Evolutionary conservation across 2,329 filamentous ascomycete species (phyloP).

Genomic region (Phialophora tarda): DNA sequence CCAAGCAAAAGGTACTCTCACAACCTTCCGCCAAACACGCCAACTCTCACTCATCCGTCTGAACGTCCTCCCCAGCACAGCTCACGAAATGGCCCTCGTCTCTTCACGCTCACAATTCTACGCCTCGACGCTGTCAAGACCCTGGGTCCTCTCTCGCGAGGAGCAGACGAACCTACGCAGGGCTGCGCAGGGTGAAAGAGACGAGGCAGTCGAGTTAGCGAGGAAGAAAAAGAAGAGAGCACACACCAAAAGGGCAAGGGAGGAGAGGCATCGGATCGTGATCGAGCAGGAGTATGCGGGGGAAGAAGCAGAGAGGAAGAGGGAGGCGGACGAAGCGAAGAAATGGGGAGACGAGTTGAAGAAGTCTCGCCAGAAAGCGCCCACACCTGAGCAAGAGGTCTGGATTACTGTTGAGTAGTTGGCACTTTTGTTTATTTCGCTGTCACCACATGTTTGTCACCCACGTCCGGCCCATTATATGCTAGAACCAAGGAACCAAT

Average conservation of each 20-base stretch:
- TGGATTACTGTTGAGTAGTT: slow-evolving; percentile 3
- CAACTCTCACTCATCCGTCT: slow-evolving; percentile 63
- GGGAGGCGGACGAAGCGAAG: slow-evolving; percentile 43
- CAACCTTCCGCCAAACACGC: slow-evolving; percentile 55
- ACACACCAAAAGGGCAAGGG: slow-evolving; percentile 46
- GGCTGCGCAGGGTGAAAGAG: slow-evolving; percentile 50
- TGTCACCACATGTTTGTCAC: neutral
- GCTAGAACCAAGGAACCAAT: neutral
- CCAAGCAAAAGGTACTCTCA: slow-evolving; percentile 63
- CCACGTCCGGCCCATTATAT: neutral
- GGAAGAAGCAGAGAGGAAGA: slow-evolving; percentile 50
- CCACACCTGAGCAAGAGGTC: neutral
- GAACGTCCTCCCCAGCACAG: slow-evolving; percentile 56
- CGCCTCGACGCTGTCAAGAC: slow-evolving; percentile 55
- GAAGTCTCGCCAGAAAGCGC: neutral
- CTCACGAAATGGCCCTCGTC: slow-evolving; percentile 62
- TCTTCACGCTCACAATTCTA: slow-evolving; percentile 57
- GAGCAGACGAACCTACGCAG: slow-evolving; percentile 52
- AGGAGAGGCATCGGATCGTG: slow-evolving; percentile 46
- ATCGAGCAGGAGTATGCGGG: slow-evolving; percentile 43
- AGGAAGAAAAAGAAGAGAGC: slow-evolving; percentile 41
- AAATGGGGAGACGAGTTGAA: slow-evolving; percentile 39
- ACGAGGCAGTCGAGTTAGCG: slow-evolving; percentile 46
- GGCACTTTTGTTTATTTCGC: neutral
- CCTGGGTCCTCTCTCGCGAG: slow-evolving; percentile 58